These are phyloP conservation scores for Cystofilobasidium capitatum DNA, from an alignment of 768 basidiomycete species.

Conservation along the genomic window DNA sequence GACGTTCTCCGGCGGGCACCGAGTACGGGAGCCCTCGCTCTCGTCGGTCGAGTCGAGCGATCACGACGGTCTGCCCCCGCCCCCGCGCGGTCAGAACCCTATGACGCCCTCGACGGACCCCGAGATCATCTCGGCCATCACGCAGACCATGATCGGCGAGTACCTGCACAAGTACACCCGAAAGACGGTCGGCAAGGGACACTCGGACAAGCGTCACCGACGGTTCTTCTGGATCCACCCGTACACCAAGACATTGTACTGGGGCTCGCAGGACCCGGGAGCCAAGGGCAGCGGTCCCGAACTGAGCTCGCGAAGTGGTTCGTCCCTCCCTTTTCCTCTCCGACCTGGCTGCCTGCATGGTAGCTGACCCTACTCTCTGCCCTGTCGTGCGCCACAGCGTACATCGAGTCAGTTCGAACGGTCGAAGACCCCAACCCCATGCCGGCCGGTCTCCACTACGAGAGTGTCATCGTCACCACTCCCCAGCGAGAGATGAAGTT, in stretches of 20 bases:
- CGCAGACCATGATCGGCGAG: constrained; percentile 99
- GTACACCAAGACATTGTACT: constrained; percentile 94
- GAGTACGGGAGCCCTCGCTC: constrained; percentile 13
- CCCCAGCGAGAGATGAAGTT: constrained; percentile 96
- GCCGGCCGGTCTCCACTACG: constrained; percentile 84
- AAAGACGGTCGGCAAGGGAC: constrained; percentile 74
- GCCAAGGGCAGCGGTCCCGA: constrained; percentile 65
- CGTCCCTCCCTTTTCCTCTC: constrained; percentile 39
- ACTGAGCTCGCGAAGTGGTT: constrained; percentile 93
- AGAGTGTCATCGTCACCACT: constrained; percentile 85
- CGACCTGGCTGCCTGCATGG: neutral
- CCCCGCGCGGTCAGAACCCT: neutral
- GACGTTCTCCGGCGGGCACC: neutral
- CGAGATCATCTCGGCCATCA: constrained; percentile 84
- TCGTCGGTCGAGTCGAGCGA: constrained; percentile 31
- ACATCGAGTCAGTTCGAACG: constrained; percentile 80
- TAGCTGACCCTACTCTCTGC: neutral
- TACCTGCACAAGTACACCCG: constrained; percentile 97
- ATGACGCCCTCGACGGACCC: constrained; percentile 65
- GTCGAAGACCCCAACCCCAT: constrained; percentile 94
- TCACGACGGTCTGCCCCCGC: constrained; percentile 8
- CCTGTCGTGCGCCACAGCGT: constrained; percentile 56
- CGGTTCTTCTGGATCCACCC: constrained; percentile 99
- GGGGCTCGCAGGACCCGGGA: constrained; percentile 90
- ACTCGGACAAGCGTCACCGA: constrained; percentile 79